These are phyloP conservation scores for Taiwanofungus camphoratus DNA, from an alignment of 1,284 basidiomycete genomes.

Conservation along the genomic window DNA sequence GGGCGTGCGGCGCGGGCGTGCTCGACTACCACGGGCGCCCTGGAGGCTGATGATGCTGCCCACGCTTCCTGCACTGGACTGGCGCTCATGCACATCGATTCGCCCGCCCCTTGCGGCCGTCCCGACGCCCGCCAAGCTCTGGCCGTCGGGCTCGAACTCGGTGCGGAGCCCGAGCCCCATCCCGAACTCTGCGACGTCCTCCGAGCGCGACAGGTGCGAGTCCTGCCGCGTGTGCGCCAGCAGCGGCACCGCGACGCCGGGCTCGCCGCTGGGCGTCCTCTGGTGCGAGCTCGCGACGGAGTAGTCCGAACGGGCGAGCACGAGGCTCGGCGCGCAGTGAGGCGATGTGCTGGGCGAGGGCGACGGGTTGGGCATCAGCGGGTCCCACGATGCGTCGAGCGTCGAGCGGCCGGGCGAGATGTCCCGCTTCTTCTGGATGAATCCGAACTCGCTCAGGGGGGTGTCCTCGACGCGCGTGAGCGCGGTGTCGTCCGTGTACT, in stretches of 20 bases:
- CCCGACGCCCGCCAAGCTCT: neutral
- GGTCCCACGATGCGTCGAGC: conserved; percentile 11
- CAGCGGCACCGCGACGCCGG: conserved; percentile 27
- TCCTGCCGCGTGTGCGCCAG: conserved; percentile 26
- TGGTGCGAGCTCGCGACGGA: conserved; percentile 24
- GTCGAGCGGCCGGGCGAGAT: conserved; percentile 5
- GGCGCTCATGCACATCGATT: neutral
- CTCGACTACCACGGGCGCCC: neutral
- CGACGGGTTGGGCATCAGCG: conserved; percentile 17
- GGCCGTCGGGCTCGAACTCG: neutral
- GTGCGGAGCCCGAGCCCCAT: neutral
- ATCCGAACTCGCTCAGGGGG: conserved; percentile 24
- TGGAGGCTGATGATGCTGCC: neutral
- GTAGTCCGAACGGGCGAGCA: neutral
- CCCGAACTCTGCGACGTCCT: neutral
- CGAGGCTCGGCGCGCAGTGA: conserved; percentile 5
- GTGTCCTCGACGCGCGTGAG: conserved; percentile 27
- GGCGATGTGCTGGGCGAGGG: conserved; percentile 20
- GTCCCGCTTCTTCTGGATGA: conserved; percentile 10
- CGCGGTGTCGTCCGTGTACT: conserved; percentile 32
- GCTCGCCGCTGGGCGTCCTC: conserved; percentile 20
- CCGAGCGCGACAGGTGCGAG: conserved; percentile 11
- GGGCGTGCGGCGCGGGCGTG: neutral
- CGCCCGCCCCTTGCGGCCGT: neutral
- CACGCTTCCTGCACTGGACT: neutral